phyloP scores from a whole-genome alignment of 495 filamentous ascomycete genomes.

The Xylaria flabelliformis region DNA sequence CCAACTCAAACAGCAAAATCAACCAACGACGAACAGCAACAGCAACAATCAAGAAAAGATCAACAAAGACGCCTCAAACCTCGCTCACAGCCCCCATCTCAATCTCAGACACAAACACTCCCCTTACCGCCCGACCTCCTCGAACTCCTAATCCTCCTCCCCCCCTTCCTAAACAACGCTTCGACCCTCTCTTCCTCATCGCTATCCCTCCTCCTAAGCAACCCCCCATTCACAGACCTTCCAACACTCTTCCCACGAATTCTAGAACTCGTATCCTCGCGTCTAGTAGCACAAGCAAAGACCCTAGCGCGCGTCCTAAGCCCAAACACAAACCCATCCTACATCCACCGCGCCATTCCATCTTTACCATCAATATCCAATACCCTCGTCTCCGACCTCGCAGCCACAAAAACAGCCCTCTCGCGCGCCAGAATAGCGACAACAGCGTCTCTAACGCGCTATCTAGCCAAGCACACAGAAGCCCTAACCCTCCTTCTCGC shows the following conservation, averaged over 20 bases:
- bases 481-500: constrained; percentile 45
- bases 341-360: constrained; percentile 56
- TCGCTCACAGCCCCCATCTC: constrained; percentile 20
- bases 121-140: constrained; percentile 42
- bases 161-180: constrained; percentile 43
- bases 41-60: constrained; percentile 39
- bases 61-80: constrained; percentile 38
- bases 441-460: constrained; percentile 35
- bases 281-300: constrained; percentile 47
- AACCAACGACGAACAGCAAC: constrained; percentile 7
- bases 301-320: constrained; percentile 52
- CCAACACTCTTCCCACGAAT: constrained; percentile 50
- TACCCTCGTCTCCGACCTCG: constrained; percentile 35
- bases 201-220: constrained; percentile 45
- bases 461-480: constrained; percentile 40
- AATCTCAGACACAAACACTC: constrained; percentile 28
- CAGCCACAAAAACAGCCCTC: constrained; percentile 37
- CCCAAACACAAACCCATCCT: constrained; percentile 60
- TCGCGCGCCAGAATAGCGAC: constrained; percentile 43
- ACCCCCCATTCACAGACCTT: constrained; percentile 50
- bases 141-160: constrained; percentile 53
- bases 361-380: constrained; percentile 41
- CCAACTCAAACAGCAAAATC: constrained; percentile 35
- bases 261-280: constrained; percentile 45
- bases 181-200: constrained; percentile 32